Base-by-base conservation (phyloP, 1,139 yeast genomes). In the Williopsis jadinii region DNA sequence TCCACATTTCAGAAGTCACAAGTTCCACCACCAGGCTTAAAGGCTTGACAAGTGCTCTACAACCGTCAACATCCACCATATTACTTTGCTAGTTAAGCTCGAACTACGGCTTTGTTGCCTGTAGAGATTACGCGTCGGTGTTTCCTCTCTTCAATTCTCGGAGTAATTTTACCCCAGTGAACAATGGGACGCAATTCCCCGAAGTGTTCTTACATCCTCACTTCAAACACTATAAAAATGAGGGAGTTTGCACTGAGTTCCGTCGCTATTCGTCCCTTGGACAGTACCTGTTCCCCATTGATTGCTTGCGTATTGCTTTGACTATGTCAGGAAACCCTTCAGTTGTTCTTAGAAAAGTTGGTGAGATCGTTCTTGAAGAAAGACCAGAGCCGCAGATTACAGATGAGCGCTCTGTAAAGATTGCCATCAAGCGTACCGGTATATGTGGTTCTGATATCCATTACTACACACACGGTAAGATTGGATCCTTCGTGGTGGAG, bases 361-460 rank as follows among this genome's bases (percentile, higher is more conserved):
- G 80, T 54, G 77, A 77, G 46, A 83, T 85, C 50, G 64, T 69
- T 30, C 75, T 77, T 50, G 90, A 83, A 62, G 71, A 77, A 41
- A 73, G 79, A 49, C 81, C 84, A 9, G 66, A 77, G 30, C 95
- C 95, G 11, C 64, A 66, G 51, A 66, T 84, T 48, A 56, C 59
- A 9, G 80, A 78, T 47, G 80, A 83, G 36, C 76, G 76, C 52
- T 84, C 77, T 48, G 95, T 87, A 36, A 74, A 83, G 52, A 77
- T 87, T 27, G 80, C 80, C 41, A 83, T 87, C 51, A 63, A 59
- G 49, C 62, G 62, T 41, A 87, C 95, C 0, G 96, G 96, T 39
- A 80, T 87, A 48, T 87, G 96, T 62, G 95, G 95, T 5, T 80
- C 88, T 5, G 95, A 85, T 60, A 83, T 85, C 48, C 95, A 86